phyloP scores from a whole-genome alignment of 371 early-diverging fungal genomes.

The Paraphysoderma sedebokerense region DNA sequence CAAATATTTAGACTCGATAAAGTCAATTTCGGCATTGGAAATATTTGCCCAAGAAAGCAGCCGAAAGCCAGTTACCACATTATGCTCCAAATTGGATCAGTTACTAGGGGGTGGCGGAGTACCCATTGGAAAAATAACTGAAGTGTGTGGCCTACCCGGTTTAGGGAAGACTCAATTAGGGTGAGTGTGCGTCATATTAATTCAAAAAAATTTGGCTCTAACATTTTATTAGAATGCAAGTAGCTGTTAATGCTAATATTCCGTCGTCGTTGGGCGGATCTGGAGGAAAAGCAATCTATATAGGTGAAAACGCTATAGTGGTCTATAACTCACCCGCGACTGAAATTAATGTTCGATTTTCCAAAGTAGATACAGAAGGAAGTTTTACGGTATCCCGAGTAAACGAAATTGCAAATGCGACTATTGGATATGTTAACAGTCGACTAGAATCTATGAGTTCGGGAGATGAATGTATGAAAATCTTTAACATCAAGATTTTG shows the following conservation, averaged over 20 bases:
- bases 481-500: background rate
- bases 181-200: conserved; percentile 9
- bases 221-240: conserved; percentile 28
- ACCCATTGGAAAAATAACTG: conserved; percentile 29
- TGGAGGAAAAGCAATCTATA: conserved; percentile 38
- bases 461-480: no score
- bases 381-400: conserved; percentile 24
- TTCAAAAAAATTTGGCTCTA: background rate
- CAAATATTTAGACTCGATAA: no score
- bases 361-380: conserved; percentile 39
- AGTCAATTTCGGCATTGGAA: no score
- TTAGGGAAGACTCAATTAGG: conserved; percentile 48
- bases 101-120: conserved; percentile 29
- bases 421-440: conserved; percentile 1
- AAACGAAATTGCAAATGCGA: conserved; percentile 16
- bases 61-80: conserved; percentile 21
- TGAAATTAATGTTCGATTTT: background rate
- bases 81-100: conserved; percentile 18
- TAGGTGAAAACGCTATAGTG: conserved; percentile 18
- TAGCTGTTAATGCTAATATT: conserved; percentile 34
- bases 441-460: background rate
- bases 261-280: conserved; percentile 16
- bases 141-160: conserved; percentile 44
- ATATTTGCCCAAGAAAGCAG: no score
- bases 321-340: background rate